Conservation (phyloP, 2,329 filamentous ascomycete species). For the Ophiostoma novo-ulmi region DNA sequence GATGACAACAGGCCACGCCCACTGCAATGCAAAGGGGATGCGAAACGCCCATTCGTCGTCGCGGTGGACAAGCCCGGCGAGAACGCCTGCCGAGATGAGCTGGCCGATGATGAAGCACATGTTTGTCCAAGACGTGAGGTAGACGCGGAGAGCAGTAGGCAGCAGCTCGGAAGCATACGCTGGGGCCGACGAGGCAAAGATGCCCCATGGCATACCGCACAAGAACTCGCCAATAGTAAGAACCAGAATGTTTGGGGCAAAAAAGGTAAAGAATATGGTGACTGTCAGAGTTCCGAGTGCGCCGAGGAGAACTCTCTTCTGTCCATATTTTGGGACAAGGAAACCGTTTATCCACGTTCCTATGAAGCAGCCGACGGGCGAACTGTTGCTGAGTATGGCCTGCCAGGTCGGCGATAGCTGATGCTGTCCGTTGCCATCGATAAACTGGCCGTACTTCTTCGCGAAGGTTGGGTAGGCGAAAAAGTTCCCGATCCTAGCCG, state of each 20-base stretch:
- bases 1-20: background rate
- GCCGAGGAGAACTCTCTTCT: slow-evolving; percentile 42
- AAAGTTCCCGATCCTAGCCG: slow-evolving; percentile 27
- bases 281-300: slow-evolving; percentile 37
- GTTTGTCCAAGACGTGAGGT: slow-evolving; percentile 43
- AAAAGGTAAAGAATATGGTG: slow-evolving; percentile 47
- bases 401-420: slow-evolving; percentile 48
- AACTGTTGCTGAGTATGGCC: slow-evolving; percentile 38
- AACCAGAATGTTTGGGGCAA: slow-evolving; percentile 37
- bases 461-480: slow-evolving; percentile 29
- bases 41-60: slow-evolving; percentile 40
- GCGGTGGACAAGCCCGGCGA: slow-evolving; percentile 36
- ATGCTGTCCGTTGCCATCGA: slow-evolving; percentile 31
- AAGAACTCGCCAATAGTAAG: slow-evolving; percentile 43
- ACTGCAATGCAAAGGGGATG: slow-evolving; percentile 27
- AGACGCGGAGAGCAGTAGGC: slow-evolving; percentile 34
- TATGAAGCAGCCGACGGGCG: slow-evolving; percentile 44
- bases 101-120: slow-evolving; percentile 45
- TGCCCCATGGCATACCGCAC: slow-evolving; percentile 37
- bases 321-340: slow-evolving; percentile 42
- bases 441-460: slow-evolving; percentile 32
- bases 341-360: slow-evolving; percentile 47
- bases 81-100: slow-evolving; percentile 36
- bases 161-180: slow-evolving; percentile 37
- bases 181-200: slow-evolving; percentile 39